phyloP scores from a whole-genome alignment of 352 stramenopile genomes.

The Phytophthora fragariae region DNA sequence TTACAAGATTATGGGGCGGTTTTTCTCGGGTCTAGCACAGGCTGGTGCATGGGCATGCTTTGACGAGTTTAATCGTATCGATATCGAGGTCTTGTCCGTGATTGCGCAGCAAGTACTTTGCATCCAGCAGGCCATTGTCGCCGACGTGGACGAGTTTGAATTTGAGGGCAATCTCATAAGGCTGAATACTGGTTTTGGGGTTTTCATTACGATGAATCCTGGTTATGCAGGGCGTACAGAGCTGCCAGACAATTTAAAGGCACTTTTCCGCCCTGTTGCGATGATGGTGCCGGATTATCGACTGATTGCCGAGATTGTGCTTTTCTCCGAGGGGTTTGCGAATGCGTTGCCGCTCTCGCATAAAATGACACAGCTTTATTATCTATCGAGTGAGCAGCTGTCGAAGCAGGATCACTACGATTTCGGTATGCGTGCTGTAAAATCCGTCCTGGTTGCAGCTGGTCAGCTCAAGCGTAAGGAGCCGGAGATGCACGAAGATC shows the following conservation, averaged over 20 bases:
- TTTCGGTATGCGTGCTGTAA: constrained; percentile 94
- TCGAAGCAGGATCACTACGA: constrained; percentile 97
- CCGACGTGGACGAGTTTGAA: constrained; percentile 90
- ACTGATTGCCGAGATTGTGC: constrained; percentile 95
- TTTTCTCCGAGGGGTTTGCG: constrained; percentile 95
- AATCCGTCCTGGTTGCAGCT: constrained; percentile 94
- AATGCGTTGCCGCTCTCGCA: constrained; percentile 93
- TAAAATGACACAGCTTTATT: constrained; percentile 96
- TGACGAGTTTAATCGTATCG: constrained; percentile 97
- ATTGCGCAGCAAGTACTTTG: constrained; percentile 96
- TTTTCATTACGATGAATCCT: constrained; percentile 97
- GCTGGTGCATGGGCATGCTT: constrained; percentile 96
- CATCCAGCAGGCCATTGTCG: constrained; percentile 95
- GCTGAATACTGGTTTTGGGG: constrained; percentile 92
- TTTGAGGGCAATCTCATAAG: constrained; percentile 95
- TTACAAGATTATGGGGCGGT: constrained; percentile 97
- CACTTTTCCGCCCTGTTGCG: constrained; percentile 93
- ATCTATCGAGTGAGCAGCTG: constrained; percentile 93
- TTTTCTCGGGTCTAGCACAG: constrained; percentile 95
- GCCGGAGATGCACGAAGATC: constrained; percentile 93
- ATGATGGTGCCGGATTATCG: constrained; percentile 97
- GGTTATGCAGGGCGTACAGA: constrained; percentile 94
- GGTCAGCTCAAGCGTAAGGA: constrained; percentile 95
- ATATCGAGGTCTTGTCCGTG: constrained; percentile 96
- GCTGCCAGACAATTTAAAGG: constrained; percentile 95